Base-by-base conservation (phyloP, 2,329 filamentous ascomycete species). In the Sclerotinia sclerotiorum region DNA sequence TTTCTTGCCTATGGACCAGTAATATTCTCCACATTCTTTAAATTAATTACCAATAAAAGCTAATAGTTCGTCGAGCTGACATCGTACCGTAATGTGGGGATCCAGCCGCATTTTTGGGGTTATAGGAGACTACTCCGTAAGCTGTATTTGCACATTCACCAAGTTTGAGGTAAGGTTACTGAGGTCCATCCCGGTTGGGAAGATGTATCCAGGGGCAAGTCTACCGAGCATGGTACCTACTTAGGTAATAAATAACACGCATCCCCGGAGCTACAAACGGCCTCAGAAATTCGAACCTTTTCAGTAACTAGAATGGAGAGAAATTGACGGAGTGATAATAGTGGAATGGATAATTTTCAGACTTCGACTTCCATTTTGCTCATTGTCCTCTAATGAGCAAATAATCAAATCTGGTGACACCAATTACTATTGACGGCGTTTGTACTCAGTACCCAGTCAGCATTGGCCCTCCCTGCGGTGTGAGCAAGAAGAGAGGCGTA, bases 401-500 rank as follows among this genome's bases (percentile, higher is more conserved):
- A 62, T 21, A 39, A 24, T 51, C 51, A 29, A 39, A 51, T 39
- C 60, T 49, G 46, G 46, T 62, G 60, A 62, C 60, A 51, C 60
- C 46, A 11, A 29, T 51, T 51, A 29, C 29, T 27, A 19, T 24
- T 39, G 46, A 27, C 51, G 46, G 58, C 58, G 58, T 62, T 35
- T 29, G 58, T 62, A 27, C 44, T 61, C 44, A 49, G 39, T 19
- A 6, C 21, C 29, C 29, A 27, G 60, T 62, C 46, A 62, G 60
- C 60, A 62, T 62, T 62, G 46, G 60, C 60, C 46, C 29, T 62
- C 60, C 46, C 29, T 62, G 46, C 46, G 21, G 32, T 62, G 60
- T 62, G 29, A 27, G 21, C 46, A n/a, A 62, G 29, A 39, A 13
- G 39, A 15, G 39, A 42, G 35, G 35, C 35, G 35, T 8, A 35